Evolutionary conservation across 768 basidiomycete genomes (phyloP).

Genomic region (Psilocybe azurescens): DNA sequence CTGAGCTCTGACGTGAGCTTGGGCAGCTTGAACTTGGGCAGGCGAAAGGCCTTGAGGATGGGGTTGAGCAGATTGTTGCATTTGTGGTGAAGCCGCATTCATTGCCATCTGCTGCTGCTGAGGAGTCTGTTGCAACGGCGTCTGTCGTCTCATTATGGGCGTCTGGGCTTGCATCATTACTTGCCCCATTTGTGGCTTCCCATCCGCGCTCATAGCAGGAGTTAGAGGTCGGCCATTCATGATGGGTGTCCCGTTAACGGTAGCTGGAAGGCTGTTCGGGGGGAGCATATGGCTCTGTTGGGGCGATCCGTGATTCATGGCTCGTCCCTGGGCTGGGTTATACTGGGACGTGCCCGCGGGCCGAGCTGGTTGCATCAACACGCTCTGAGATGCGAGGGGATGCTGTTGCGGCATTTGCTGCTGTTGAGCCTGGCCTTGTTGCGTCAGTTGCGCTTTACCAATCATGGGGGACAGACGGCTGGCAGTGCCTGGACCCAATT

Average conservation of each 20-base stretch:
- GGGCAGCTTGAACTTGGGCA: slow-evolving; percentile 9
- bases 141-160: slow-evolving; percentile 21
- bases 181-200: slow-evolving; percentile 20
- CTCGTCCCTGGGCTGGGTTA: slow-evolving; percentile 38
- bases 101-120: slow-evolving; percentile 17
- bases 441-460: slow-evolving; percentile 31
- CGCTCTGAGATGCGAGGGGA: slow-evolving; percentile 23
- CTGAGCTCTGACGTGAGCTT: slow-evolving; percentile 23
- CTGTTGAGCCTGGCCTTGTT: slow-evolving; percentile 20
- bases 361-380: slow-evolving; percentile 23
- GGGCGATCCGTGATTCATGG: slow-evolving; percentile 26
- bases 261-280: slow-evolving; percentile 1
- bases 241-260: slow-evolving; percentile 16
- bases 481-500: slow-evolving; percentile 25
- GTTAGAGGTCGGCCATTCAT: slow-evolving; percentile 25
- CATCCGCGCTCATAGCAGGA: slow-evolving; percentile 21
- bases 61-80: slow-evolving; percentile 8
- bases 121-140: slow-evolving; percentile 12
- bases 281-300: slow-evolving; percentile 16
- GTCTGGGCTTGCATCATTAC: slow-evolving; percentile 14
- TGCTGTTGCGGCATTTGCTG: slow-evolving; percentile 26
- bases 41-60: not conserved
- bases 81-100: slow-evolving; percentile 14
- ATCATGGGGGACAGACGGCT: slow-evolving; percentile 27
- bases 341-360: slow-evolving; percentile 33